Evolutionary conservation across 345 rosid genomes (phyloP), one percentile per base, ranked within the genome.

Genomic region (Citrus mangshanensis): DNA sequence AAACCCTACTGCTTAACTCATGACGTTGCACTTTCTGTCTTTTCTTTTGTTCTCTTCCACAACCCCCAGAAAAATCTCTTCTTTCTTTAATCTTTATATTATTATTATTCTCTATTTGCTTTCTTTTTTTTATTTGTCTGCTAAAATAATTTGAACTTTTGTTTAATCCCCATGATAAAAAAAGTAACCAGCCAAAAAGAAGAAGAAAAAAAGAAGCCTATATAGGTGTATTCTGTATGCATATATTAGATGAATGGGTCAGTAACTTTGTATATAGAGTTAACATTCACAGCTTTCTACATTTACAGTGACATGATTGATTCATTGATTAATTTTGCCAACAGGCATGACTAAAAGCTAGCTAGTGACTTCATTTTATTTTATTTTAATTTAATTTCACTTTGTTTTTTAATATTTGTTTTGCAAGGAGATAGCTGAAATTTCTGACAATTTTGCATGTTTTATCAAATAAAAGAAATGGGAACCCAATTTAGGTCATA

Each of bases 21-120:
- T 91, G 90, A 83, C 86, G 88, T 89, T 81, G 86, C 82, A 80
- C 91, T 89, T 90, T 93, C 92, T 91, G 92, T 91, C 94, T 86
- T 90, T 91, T 89, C 91, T 82, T 81, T 78, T 87, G 84, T 80
- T 84, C 80, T 78, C 83, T 82, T 81, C 83, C 81, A 71, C 84
- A 77, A 21, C 79, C 74, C 86, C 74, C 79, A 37, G 66, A 83
- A 82, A 77, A 84, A 78, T 40, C 19, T 71, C 68, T 83, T 72
- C 77, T 84, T 83, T 85, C 70, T 75, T 81, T 85, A 77, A 74
- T 79, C 68, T 34, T 46, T 46, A 46, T 46, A 46, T 46, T 46
- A 46, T 46, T 46, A 46, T 81, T 85, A 78, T 77, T 79, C 68
- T 34, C 81, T 61, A 83, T 79, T 83, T 82, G 68, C 80, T 73